Conservation (phyloP, 441 rosid species). For the Arabidopsis lyrata region DNA sequence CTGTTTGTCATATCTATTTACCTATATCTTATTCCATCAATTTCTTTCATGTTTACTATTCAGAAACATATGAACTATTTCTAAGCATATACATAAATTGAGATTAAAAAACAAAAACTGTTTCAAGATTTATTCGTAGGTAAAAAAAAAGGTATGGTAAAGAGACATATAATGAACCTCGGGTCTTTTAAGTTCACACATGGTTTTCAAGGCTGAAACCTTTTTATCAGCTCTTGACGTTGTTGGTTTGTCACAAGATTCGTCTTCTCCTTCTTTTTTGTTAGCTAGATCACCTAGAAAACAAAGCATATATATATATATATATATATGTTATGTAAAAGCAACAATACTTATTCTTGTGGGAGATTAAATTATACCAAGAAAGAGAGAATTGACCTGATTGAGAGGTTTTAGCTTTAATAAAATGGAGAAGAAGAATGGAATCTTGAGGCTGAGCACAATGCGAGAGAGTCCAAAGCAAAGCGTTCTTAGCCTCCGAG, state of each 20-base stretch:
- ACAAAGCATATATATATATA: background rate
- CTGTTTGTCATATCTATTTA: too few relatives aligned
- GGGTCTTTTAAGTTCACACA: conserved; percentile 76
- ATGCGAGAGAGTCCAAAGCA: conserved; percentile 92
- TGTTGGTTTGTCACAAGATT: conserved; percentile 50
- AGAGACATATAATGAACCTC: conserved; percentile 55
- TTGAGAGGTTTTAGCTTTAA: conserved; percentile 44
- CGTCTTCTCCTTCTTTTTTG: conserved; percentile 23
- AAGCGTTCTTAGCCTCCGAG: conserved; percentile 75
- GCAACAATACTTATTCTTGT: conserved; percentile 1
- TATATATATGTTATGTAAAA: too few relatives aligned
- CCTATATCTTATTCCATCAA: too few relatives aligned
- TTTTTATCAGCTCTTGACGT: conserved; percentile 59
- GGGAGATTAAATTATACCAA: background rate
- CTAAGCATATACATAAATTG: background rate
- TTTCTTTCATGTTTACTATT: too few relatives aligned
- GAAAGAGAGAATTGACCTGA: conserved; percentile 52
- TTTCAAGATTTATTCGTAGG: background rate
- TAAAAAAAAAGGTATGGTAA: background rate
- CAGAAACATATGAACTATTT: too few relatives aligned
- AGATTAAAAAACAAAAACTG: background rate
- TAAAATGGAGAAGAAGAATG: conserved; percentile 68
- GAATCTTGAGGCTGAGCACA: conserved; percentile 78
- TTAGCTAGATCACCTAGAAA: conserved; percentile 24
- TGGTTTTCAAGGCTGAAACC: conserved; percentile 59